Evolutionary conservation across 2,329 filamentous ascomycete species (phyloP).

Genomic region (Colletotrichum paranaense): DNA sequence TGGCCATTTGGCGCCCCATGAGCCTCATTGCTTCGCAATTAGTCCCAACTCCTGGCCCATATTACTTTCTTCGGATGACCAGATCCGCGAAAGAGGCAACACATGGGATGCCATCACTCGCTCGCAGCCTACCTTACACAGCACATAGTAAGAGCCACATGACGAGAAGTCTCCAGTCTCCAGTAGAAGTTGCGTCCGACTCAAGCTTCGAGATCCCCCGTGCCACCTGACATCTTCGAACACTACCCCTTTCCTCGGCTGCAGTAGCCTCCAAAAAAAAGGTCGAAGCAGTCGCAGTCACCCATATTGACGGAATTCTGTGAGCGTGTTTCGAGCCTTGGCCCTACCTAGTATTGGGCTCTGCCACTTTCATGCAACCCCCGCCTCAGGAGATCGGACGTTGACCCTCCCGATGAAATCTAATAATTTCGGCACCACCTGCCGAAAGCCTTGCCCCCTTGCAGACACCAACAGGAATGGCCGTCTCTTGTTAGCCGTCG

Average conservation of each 20-base stretch:
- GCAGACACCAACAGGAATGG: not conserved
- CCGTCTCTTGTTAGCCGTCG: not conserved
- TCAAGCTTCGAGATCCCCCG: not conserved
- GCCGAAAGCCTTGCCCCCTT: constrained; percentile 9
- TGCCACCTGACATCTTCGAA: not conserved
- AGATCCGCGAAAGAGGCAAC: constrained; percentile 5
- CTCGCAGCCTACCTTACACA: no score
- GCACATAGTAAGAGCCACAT: not conserved
- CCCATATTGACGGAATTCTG: not conserved
- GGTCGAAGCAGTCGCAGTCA: not conserved
- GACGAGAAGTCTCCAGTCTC: not conserved
- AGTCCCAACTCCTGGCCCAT: constrained; percentile 11
- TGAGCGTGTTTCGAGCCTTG: constrained; percentile 31
- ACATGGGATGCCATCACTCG: not conserved
- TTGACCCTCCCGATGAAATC: constrained; percentile 19
- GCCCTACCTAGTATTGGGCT: not conserved
- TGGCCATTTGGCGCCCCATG: constrained; percentile 15
- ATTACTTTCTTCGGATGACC: constrained; percentile 24
- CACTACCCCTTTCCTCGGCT: not conserved
- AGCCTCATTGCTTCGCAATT: not conserved
- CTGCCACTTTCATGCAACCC: constrained; percentile 21
- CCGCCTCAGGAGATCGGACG: constrained; percentile 25
- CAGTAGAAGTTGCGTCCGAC: not conserved
- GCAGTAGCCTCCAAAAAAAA: not conserved
- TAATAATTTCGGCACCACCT: constrained; percentile 11